Evolutionary conservation across 2,329 filamentous ascomycete genomes (phyloP), one percentile per base, ranked within the genome.

Genomic region (Colletotrichum trifolii): DNA sequence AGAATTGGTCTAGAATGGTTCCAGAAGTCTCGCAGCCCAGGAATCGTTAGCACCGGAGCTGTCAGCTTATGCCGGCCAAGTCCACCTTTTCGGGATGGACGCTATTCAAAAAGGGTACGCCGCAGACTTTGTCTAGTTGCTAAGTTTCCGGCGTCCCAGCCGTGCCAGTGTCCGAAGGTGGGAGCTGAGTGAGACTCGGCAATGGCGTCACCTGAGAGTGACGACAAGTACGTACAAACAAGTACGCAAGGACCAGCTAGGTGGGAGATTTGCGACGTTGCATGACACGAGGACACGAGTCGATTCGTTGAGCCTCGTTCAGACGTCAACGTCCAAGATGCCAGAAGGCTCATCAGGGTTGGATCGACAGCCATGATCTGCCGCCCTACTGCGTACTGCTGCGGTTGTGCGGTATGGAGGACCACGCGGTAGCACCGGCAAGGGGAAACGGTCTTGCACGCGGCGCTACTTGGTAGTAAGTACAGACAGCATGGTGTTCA

Each of bases 21-120:
- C 58, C 35, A 15, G 62, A 62, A 65, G 47, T 46, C n/a, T 11
- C 15, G 33, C 25, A 36, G 34, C 15, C n/a, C 12, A 13, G n/a
- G 25, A 25, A 25, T 25, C 25, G 25, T 34, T 49, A 25, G 35
- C 10, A n/a, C 38, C 15, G 25, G 15, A 15, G 48, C 35, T 42
- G 35, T 64, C 62, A 55, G 62, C 62, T 61, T 25, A 46, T 40
- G 62, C 57, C 50, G 62, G 62, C 35, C 25, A 25, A 25, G 25
- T 25, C 25, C 25, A 47, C 43, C 47, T 42, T n/a, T 43, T 40
- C 35, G 17, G 10, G 43, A 35, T 38, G 45, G 56, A 34, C 12
- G 13, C 12, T 17, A 3, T 35, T 25, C 25, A 25, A 25, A 25
- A 25, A 25, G 25, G 25, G 25, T 25, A 25, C 25, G 4, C 4